Evolutionary conservation across 2,329 filamentous ascomycete genomes (phyloP), one percentile per base, ranked within the genome.

Genomic region (Colletotrichum brevisporum): DNA sequence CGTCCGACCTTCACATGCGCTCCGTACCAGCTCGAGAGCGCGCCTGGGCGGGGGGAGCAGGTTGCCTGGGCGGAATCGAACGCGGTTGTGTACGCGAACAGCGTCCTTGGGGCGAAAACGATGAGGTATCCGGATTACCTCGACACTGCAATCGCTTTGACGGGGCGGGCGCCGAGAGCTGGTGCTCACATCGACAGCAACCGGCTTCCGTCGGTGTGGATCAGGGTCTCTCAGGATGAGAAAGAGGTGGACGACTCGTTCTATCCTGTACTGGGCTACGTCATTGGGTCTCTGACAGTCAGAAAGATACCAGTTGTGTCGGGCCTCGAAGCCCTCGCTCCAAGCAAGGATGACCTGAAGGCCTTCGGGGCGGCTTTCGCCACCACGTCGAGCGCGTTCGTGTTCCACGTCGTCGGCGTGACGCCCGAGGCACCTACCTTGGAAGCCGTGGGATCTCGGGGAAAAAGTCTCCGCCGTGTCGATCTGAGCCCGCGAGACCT

Each of bases 101-200:
- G 82, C 62, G 80, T 84, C 0, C 76, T 85, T 0, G 83, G 82
- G 0, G 82, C 83, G 0, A 76, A 77, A 21, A 84, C 83, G 1
- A 77, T 79, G 63, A 85, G 85, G 64, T 84, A 83, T 63, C 83
- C 83, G 0, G 82, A 84, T 58, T 82, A 80, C 43, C 75, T 85
- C 2, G 83, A 85, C 39, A 76, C 83, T n/a, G 67, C 67, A 48
- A 82, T 84, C 43, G 82, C 82, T 0, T 62, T 85, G 53, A 84
- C 82, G 0, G 83, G 83, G 1, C 74, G 79, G 85, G 86, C 67
- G 83, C 82, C 27, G 8, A 36, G 10, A 12, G 31, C 31, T 3
- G 31, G 31, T 10, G 31, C 31, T 36, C 31, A 36, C 9, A 36
- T 36, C 10, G 31, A 36, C 2, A 36, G 31, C 3, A 36, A 36